Evolutionary conservation across 805 yeast genomes (phyloP).

Genomic region (Kodamaea hsintzibuensis): DNA sequence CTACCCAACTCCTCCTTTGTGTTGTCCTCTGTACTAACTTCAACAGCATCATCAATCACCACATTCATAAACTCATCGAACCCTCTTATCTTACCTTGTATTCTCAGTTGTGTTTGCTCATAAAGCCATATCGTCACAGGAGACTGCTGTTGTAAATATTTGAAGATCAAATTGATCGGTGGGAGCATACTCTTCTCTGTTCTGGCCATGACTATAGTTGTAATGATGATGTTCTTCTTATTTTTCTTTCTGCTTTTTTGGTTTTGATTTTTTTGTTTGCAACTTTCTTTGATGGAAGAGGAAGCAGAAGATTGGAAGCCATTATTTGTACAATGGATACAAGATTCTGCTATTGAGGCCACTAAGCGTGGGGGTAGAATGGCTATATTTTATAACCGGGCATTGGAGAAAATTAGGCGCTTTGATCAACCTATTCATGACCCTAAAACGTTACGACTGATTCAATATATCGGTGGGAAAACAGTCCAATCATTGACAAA

Average conservation of each 20-base stretch:
- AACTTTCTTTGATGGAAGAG: not conserved
- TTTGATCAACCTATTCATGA: slow-evolving; percentile 47
- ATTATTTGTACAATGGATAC: slow-evolving; percentile 59
- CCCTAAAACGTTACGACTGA: slow-evolving; percentile 57
- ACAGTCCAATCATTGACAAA: slow-evolving; percentile 53
- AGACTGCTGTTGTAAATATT: slow-evolving; percentile 78
- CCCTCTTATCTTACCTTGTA: slow-evolving; percentile 85
- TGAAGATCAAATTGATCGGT: slow-evolving; percentile 89
- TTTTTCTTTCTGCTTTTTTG: not conserved
- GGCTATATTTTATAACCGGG: slow-evolving; percentile 54
- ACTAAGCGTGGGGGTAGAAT: slow-evolving; percentile 51
- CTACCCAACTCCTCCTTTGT: slow-evolving; percentile 62
- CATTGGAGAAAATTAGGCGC: slow-evolving; percentile 51
- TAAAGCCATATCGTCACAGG: slow-evolving; percentile 84
- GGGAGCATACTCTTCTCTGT: slow-evolving; percentile 58
- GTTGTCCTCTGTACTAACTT: slow-evolving; percentile 56
- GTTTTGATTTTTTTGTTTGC: not conserved
- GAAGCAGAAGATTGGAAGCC: slow-evolving; percentile 43
- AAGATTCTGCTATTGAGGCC: slow-evolving; percentile 49
- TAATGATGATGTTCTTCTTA: not conserved
- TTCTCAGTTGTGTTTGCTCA: slow-evolving; percentile 75
- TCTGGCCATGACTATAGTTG: slow-evolving; percentile 10
- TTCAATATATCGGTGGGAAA: slow-evolving; percentile 73
- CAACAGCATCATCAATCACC: slow-evolving; percentile 61
- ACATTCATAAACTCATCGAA: slow-evolving; percentile 97